phyloP scores from a whole-genome alignment of 2,329 filamentous ascomycete species.

The Penicillium hordei region DNA sequence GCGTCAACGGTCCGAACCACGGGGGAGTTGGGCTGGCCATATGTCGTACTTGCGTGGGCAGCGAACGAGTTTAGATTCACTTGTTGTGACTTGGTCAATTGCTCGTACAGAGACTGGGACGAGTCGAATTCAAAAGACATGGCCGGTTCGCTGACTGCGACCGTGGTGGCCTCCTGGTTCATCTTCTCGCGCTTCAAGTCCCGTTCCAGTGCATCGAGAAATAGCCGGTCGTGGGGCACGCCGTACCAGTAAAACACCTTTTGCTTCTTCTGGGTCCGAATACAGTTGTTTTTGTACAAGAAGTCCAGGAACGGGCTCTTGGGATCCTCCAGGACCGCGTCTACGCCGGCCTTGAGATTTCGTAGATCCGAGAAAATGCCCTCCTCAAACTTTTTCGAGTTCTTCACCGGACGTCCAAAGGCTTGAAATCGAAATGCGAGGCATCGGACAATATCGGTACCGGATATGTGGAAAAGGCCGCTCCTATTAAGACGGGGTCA shows the following conservation, averaged over 20 bases:
- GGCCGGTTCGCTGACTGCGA: conserved; percentile 94
- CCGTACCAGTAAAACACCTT: conserved; percentile 99
- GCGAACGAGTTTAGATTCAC: conserved; percentile 97
- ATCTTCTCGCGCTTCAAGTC: conserved; percentile 99
- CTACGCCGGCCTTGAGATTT: conserved; percentile 96
- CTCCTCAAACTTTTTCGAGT: conserved; percentile 99
- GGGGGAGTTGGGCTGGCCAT: conserved; percentile 76
- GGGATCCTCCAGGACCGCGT: conserved; percentile 96
- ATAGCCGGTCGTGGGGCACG: conserved; percentile 94
- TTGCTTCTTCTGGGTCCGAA: conserved; percentile 99
- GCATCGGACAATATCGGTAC: conserved; percentile 97
- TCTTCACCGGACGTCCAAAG: conserved; percentile 96
- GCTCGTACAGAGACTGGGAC: conserved; percentile 97
- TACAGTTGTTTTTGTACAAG: conserved; percentile 99
- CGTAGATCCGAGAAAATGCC: conserved; percentile 98
- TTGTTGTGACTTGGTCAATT: conserved; percentile 98
- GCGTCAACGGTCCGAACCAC: conserved; percentile 82
- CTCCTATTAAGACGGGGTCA: conserved; percentile 59
- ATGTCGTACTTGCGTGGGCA: conserved; percentile 67
- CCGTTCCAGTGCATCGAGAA: conserved; percentile 94
- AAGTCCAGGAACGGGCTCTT: conserved; percentile 99
- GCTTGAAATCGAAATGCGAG: conserved; percentile 98
- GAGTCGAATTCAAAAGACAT: conserved; percentile 99
- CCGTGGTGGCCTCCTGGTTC: conserved; percentile 95
- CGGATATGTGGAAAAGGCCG: conserved; percentile 98